phyloP scores from a whole-genome alignment of 2,329 filamentous ascomycete species.

The Shiraia sp. region DNA sequence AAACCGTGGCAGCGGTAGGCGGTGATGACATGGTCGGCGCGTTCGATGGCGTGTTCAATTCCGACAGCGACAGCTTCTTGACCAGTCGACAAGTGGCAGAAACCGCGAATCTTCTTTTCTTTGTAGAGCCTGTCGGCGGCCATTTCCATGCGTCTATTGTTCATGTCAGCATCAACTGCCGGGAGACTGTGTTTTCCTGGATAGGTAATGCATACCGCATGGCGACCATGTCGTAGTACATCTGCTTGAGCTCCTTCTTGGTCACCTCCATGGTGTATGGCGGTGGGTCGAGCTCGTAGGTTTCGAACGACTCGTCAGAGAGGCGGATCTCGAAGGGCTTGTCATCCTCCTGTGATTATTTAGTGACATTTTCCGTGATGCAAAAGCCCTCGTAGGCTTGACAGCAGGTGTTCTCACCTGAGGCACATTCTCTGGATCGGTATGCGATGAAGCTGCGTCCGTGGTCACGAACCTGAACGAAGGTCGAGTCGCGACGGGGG shows the following conservation, averaged over 20 bases:
- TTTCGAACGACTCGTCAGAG: slow-evolving; percentile 99
- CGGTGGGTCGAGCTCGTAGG: slow-evolving; percentile 96
- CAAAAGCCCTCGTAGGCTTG: slow-evolving; percentile 4
- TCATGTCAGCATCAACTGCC: slow-evolving; percentile 13
- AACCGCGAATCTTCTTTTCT: slow-evolving; percentile 99
- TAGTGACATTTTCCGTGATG: slow-evolving; percentile 15
- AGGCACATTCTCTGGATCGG: slow-evolving; percentile 75
- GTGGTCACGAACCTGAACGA: slow-evolving; percentile 79
- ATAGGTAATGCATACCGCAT: slow-evolving; percentile 70
- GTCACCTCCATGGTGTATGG: slow-evolving; percentile 90
- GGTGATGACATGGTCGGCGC: slow-evolving; percentile 92
- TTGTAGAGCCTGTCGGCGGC: slow-evolving; percentile 98
- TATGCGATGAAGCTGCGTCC: slow-evolving; percentile 88
- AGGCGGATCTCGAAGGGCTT: slow-evolving; percentile 90
- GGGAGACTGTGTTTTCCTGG: not conserved
- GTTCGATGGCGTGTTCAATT: slow-evolving; percentile 93
- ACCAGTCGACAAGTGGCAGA: slow-evolving; percentile 97
- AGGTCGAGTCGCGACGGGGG: slow-evolving; percentile 37
- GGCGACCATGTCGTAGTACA: slow-evolving; percentile 97
- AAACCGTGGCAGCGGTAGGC: slow-evolving; percentile 99
- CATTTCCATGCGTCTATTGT: slow-evolving; percentile 94
- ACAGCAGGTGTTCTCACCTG: slow-evolving; percentile 54
- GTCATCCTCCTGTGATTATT: slow-evolving; percentile 74
- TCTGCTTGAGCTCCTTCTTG: slow-evolving; percentile 97
- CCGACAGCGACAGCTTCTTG: slow-evolving; percentile 97